Conservation (phyloP, 2,329 filamentous ascomycete species). For the Nemania bipapillata region DNA sequence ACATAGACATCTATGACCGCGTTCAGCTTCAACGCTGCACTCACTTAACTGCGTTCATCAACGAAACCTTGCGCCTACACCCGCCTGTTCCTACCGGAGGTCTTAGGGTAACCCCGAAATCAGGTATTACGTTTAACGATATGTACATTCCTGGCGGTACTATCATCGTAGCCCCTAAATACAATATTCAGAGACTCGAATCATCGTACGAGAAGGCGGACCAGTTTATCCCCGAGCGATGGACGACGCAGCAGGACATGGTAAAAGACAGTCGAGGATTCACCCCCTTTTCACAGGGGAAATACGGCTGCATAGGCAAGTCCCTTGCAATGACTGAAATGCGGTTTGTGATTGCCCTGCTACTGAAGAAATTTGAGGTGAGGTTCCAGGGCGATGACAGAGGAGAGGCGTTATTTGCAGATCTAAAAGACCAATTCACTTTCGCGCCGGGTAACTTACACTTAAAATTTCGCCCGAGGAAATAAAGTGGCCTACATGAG, state of each 20-base stretch:
- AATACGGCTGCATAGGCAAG: slow-evolving; percentile 38
- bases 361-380: slow-evolving; percentile 38
- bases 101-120: slow-evolving; percentile 42
- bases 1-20: slow-evolving; percentile 35
- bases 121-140: slow-evolving; percentile 45
- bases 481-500: no score
- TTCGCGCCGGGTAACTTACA: slow-evolving; percentile 33
- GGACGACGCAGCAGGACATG: slow-evolving; percentile 38
- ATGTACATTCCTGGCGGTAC: slow-evolving; percentile 46
- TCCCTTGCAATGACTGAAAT: slow-evolving; percentile 39
- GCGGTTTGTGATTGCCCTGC: slow-evolving; percentile 36
- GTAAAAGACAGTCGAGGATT: slow-evolving; percentile 23
- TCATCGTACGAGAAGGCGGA: slow-evolving; percentile 31
- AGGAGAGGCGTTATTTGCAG: slow-evolving; percentile 33
- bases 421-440: slow-evolving; percentile 39
- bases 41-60: slow-evolving; percentile 46
- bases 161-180: slow-evolving; percentile 37
- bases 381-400: slow-evolving; percentile 30
- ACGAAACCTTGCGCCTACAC: slow-evolving; percentile 50
- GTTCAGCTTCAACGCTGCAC: slow-evolving; percentile 32
- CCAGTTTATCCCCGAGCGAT: slow-evolving; percentile 40
- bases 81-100: slow-evolving; percentile 47
- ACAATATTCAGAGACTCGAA: slow-evolving; percentile 35
- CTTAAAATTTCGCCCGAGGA: slow-evolving; percentile 30
- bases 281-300: slow-evolving; percentile 22